Conservation (phyloP, 2,329 filamentous ascomycete species). For the Fusarium keratoplasticum region DNA sequence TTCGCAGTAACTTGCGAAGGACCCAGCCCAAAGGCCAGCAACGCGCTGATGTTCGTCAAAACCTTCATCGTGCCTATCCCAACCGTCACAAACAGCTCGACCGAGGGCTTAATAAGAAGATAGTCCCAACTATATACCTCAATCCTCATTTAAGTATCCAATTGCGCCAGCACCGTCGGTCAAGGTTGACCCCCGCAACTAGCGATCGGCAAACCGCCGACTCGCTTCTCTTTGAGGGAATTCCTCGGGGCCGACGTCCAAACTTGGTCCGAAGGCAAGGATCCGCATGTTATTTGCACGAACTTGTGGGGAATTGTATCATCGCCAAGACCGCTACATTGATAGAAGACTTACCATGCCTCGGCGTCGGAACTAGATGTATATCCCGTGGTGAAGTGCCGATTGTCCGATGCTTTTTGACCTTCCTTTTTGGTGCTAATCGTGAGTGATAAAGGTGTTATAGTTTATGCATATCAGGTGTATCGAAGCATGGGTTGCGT, state of each 20-base stretch:
- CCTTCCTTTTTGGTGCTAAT: constrained; percentile 6
- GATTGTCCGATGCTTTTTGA: not conserved
- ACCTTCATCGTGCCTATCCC: constrained; percentile 23
- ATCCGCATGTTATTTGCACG: constrained; percentile 2
- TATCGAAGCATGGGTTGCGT: not conserved
- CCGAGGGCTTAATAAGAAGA: rapidly evolving
- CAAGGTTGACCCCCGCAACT: not conserved
- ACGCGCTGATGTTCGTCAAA: constrained; percentile 16
- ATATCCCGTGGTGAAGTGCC: constrained; percentile 4
- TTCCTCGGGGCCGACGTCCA: not conserved
- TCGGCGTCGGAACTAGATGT: constrained; percentile 8
- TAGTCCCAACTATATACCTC: not conserved
- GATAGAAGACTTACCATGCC: not conserved
- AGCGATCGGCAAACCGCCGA: not conserved
- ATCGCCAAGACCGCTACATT: not conserved
- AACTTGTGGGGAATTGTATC: constrained; percentile 17
- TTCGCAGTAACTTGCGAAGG: constrained; percentile 7
- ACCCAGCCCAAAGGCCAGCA: constrained; percentile 23
- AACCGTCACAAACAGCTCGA: not conserved
- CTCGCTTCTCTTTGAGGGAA: not conserved
- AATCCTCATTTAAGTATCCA: not conserved
- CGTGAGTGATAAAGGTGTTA: not conserved
- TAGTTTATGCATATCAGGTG: not conserved
- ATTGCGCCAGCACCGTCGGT: not conserved
- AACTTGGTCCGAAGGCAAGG: not conserved